Evolutionary conservation across 805 yeast genomes (phyloP), one percentile per base, ranked within the genome.

Genomic region (Pichia sporocuriosa): DNA sequence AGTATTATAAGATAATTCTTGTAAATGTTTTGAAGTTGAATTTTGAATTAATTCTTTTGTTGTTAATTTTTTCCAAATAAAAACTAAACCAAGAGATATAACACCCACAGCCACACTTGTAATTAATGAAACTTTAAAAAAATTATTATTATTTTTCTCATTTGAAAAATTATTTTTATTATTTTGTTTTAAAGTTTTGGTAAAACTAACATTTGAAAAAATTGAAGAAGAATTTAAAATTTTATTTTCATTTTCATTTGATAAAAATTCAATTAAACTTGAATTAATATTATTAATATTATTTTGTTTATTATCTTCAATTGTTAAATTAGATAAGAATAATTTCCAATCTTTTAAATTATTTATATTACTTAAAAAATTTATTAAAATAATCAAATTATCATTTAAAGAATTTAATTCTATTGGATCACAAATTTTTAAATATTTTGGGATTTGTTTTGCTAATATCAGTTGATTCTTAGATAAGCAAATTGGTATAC

Each of bases 371-470:
- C 53, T 50, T 8, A 63, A 50, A 29, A 61, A 59, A 39, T 62
- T 60, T 38, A 63, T 59, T 39, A 63, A 48, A 1, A 43, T 43
- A 50, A 62, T 55, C 28, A 64, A 44, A 37, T 63, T 65, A 43
- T 58, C 42, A 31, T 56, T 44, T 4, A 59, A 39, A 1, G 62
- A 51, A 27, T 49, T 46, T 34, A 63, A 39, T 26, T 33, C 36
- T 6, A 63, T 46, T 2, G 68, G 67, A 30, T 61, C 54, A 44
- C 67, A 62, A n/a, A 64, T 47, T 57, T 54, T 53, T 46, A 56
- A 39, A 12, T 46, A 42, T 37, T 45, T 43, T 25, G 50, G 46
- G 24, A 39, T 46, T 47, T 32, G 46, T 2, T 35, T 27, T n/a
- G 32, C 39, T 3, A 34, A 9, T 17, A n/a, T 4, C 15, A 37